phyloP scores from a whole-genome alignment of 352 stramenopile species.

The Pythium rishiriense region DNA sequence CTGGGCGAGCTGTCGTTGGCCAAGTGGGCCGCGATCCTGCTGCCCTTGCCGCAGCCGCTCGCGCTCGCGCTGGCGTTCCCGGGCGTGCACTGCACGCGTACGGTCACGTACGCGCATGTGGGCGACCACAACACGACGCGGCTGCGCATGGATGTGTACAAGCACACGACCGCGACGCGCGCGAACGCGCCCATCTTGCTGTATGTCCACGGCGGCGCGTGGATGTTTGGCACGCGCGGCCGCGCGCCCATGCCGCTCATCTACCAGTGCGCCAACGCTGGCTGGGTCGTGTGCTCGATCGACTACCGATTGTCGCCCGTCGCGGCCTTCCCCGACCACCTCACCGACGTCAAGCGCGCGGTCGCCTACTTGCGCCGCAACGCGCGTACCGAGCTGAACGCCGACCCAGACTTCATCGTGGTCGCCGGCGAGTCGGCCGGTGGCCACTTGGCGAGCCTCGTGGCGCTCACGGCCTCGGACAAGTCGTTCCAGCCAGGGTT shows the following conservation, averaged over 20 bases:
- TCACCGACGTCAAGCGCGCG: conserved; percentile 72
- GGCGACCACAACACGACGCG: conserved; percentile 56
- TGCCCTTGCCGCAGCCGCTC: conserved; percentile 58
- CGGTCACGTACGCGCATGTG: conserved; percentile 64
- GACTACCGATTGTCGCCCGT: conserved; percentile 78
- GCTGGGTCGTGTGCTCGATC: conserved; percentile 76
- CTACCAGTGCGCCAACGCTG: conserved; percentile 54
- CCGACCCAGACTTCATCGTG: conserved; percentile 67
- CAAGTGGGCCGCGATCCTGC: conserved; percentile 59
- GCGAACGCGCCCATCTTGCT: conserved; percentile 70
- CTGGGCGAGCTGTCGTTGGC: conserved; percentile 51
- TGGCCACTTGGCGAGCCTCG: conserved; percentile 65
- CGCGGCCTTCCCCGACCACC: conserved; percentile 60
- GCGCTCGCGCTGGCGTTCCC: conserved; percentile 51
- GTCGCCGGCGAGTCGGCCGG: conserved; percentile 70
- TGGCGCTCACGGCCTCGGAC: conserved; percentile 62
- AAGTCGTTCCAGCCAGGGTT: conserved; percentile 76
- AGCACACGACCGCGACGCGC: conserved; percentile 38
- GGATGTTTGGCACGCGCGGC: conserved; percentile 59
- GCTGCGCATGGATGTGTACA: conserved; percentile 79
- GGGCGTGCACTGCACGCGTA: conserved; percentile 51
- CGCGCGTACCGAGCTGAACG: conserved; percentile 43
- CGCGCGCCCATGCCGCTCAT: conserved; percentile 53
- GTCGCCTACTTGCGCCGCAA: conserved; percentile 66
- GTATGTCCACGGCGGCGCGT: conserved; percentile 81